Evolutionary conservation across 345 rosid species (phyloP).

Genomic region (Heritiera littoralis): DNA sequence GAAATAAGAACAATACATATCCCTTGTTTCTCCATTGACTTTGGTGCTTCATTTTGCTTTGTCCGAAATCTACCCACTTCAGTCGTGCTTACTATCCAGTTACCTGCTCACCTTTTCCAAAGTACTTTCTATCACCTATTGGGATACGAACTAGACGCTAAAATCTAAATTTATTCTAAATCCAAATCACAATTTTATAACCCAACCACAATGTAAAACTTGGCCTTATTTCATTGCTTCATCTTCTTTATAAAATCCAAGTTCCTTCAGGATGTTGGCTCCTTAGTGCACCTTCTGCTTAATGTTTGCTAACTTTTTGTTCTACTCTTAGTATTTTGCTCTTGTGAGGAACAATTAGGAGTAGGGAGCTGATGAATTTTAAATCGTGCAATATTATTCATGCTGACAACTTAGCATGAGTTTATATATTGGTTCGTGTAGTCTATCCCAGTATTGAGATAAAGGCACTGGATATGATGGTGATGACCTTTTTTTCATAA

Average conservation of each 20-base stretch:
- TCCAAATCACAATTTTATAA: not conserved
- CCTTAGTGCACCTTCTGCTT: not conserved
- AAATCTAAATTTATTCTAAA: not conserved
- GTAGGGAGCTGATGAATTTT: not conserved
- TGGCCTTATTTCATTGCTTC: not conserved
- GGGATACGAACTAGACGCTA: not conserved
- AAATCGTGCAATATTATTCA: not conserved
- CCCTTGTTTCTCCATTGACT: not conserved
- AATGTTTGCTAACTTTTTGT: not conserved
- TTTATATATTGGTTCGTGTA: too few species aligned
- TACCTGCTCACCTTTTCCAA: not conserved
- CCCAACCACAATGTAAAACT: not conserved
- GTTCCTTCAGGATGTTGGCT: not conserved
- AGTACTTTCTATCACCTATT: not conserved
- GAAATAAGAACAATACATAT: not conserved
- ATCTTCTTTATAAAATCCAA: not conserved
- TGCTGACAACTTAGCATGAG: too few species aligned
- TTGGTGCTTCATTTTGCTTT: not conserved
- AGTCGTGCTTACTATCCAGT: not conserved
- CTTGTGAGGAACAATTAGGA: not conserved
- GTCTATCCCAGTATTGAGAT: too few species aligned
- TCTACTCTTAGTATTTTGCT: not conserved
- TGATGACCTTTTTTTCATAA: not conserved
- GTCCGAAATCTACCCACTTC: not conserved
- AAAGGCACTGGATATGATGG: too few species aligned